Evolutionary conservation across 2,329 filamentous ascomycete species (phyloP), one percentile per base, ranked within the genome.

Genomic region (Colletotrichum tabaci): DNA sequence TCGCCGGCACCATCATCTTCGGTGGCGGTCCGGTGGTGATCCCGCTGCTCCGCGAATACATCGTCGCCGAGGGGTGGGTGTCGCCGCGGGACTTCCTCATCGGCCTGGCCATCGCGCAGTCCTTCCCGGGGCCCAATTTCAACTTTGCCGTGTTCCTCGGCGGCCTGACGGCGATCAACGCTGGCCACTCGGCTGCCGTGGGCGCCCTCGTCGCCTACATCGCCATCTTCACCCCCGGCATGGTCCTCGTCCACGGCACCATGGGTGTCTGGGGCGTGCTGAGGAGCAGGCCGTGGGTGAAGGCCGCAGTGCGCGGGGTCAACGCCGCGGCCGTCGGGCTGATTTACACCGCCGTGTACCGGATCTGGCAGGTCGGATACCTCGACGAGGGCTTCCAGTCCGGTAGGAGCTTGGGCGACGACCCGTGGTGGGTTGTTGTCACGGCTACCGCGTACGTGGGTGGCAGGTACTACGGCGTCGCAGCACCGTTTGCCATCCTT

Each of bases 91-190:
- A 93, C 77, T 93, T 93, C 77, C 82, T 93, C 4, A 87, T 93
- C 61, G 91, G 91, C 0, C 86, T 93, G 0, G 91, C 91, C 21
- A 85, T 93, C 66, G 91, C 91, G 58, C 91, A 93, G 79, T 87
- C 90, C 0, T 91, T 93, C 73, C 91, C 91, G 0, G 89, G 72
- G 7, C 69, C 72, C 1, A 74, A 73, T 10, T 73, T 74, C 53
- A 85, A 85, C 76, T 90, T 91, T 71, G 87, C 87, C 7, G 87
- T 90, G 4, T 90, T 85, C 71, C 82, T 91, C 3, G 88, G 88
- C 7, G 80, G 82, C 0, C 78, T 90, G 7, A 83, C 87, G 0
- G 80, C 87, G 2, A 77, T 80, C 9, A 80, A 81, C 10, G 77
- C 74, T 2, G 80, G 82, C 0, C 64, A 81, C 67, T 69, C 79